phyloP scores from a whole-genome alignment of 208 protist genomes.

The Trypanosoma cruzi region DNA sequence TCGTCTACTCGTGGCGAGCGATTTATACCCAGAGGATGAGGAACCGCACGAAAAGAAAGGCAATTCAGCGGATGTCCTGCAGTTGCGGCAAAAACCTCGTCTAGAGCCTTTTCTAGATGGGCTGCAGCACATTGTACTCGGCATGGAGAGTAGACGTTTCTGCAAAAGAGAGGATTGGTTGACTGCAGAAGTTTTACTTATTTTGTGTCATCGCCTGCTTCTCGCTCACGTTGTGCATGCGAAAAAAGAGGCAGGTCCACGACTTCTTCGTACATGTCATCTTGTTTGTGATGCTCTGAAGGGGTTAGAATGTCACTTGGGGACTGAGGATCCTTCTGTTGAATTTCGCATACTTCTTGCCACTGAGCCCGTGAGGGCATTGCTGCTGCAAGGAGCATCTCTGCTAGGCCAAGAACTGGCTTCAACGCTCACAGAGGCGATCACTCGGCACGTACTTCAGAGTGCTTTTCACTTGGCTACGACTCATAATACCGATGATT shows the following conservation, averaged over 20 bases:
- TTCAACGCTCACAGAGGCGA: background rate
- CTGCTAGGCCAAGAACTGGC: background rate
- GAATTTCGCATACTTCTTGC: background rate
- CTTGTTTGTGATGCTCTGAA: constrained; percentile 8
- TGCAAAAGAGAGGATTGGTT: background rate
- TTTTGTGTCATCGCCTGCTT: constrained; percentile 13
- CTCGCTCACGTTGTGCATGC: background rate
- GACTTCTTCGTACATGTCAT: background rate
- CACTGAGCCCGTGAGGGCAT: constrained; percentile 2
- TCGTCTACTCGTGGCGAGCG: background rate
- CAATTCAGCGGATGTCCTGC: background rate
- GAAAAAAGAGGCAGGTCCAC: background rate
- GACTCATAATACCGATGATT: background rate
- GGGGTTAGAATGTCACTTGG: background rate
- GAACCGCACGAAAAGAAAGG: background rate
- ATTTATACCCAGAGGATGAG: constrained; percentile 11
- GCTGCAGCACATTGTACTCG: background rate
- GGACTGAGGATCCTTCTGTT: background rate
- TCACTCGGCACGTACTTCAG: constrained; percentile 6
- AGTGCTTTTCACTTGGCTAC: background rate
- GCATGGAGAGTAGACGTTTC: background rate
- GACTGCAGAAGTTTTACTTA: constrained; percentile 2
- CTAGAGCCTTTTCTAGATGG: constrained; percentile 7
- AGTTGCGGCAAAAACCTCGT: background rate
- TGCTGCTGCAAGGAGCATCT: background rate